A percentile compares a stretch with the other conserved stretches of the same genome.
These are phyloP conservation scores for Gremmenia infestans DNA, from an alignment of 2,329 filamentous ascomycete genomes.

Conservation along the genomic window DNA sequence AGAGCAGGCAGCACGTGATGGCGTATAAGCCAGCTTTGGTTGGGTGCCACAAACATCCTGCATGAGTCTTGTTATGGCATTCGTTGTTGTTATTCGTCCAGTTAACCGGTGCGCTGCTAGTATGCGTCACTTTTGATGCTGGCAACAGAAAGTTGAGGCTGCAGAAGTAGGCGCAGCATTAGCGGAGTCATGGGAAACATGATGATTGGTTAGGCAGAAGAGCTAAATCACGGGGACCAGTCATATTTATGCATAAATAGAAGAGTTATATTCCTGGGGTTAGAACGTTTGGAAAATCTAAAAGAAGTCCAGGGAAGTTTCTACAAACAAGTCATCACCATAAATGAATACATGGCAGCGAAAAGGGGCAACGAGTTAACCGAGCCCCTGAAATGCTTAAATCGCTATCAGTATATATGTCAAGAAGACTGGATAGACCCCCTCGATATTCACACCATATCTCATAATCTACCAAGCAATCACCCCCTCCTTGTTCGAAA, in stretches of 20 bases:
- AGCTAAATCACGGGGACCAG: neutral
- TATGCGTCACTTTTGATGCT: neutral
- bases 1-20: neutral
- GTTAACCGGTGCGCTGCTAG: neutral
- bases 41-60: neutral
- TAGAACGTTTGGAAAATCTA: neutral
- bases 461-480: conserved; percentile 8
- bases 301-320: neutral
- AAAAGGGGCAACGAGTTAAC: neutral
- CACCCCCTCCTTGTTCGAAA: conserved; percentile 10
- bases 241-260: neutral
- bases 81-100: neutral
- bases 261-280: neutral
- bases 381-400: neutral
- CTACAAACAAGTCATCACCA: neutral
- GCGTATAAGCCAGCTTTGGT: neutral
- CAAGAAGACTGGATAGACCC: too few relatives aligned
- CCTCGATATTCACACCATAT: neutral
- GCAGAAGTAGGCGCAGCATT: neutral
- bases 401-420: too few relatives aligned
- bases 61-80: neutral
- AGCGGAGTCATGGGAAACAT: neutral
- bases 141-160: neutral
- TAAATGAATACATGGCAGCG: neutral
- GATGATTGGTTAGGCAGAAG: neutral